Base-by-base conservation (phyloP, 176 grass and related monocot genomes). In the Hordeum vulgare region DNA sequence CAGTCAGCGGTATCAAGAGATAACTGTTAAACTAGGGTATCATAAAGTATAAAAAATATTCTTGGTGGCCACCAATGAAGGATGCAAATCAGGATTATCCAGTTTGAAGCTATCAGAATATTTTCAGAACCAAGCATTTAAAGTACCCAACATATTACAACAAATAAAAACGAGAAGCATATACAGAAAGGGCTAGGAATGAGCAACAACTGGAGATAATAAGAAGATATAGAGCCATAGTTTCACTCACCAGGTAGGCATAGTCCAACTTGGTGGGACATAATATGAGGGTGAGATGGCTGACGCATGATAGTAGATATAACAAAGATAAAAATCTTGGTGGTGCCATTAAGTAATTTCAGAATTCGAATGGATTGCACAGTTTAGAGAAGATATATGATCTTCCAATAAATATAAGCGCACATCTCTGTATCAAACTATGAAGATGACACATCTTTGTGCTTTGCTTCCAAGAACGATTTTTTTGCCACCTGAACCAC, bases 41-140 rank as follows among this genome's bases (percentile, higher is more conserved):
- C 23, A 74, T 8, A 73, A 58, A 68, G 40, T 67, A 73, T 65
- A 42, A 67, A 17, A 80, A 11, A 74, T 35, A 74, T 35, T 44
- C 9, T 60, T 76, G 49, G 59, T 65, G 2, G 40, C 23, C 74
- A 86, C 23, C 71, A 66, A 86, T 56, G 23, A 75, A 80, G 60
- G 26, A 58, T 90, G 21, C 83, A 40, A 86, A 73, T 88, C 64
- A 89, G 87, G 86, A 85, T 41, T 37, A 73, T 65, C 39, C 26
- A 47, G 63, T 79, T 65, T 45, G 61, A 90, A 44, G 75, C 88
- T 66, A 90, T 85, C 72, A 37, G 23, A 53, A 25, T 81, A 58
- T 84, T 90, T 62, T 75, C 61, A 83, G 81, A 96, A 83, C 60
- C 20, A 79, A 82, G 28, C 15, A 83, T 89, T 80, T 34, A 83